Evolutionary conservation across 129 eudicot genomes (phyloP).

Genomic region (Saposhnikovia divaricata): DNA sequence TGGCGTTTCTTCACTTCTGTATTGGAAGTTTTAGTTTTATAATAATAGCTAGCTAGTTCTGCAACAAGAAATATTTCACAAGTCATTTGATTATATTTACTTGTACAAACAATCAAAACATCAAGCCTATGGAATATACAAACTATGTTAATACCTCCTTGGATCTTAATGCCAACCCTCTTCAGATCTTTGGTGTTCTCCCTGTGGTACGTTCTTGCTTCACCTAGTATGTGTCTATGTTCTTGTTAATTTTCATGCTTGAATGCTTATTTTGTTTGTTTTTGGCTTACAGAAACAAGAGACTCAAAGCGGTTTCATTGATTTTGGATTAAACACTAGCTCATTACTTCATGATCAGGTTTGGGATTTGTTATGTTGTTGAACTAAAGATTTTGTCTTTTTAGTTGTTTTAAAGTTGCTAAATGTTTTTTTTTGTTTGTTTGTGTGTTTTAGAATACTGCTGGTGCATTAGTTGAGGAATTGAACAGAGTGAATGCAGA

Average conservation of each 20-base stretch:
- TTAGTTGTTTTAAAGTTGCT: neutral
- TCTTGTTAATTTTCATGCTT: neutral
- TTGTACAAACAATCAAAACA: no score
- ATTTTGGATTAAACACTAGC: constrained; percentile 38
- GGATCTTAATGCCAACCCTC: constrained; percentile 66
- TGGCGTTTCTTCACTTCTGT: neutral
- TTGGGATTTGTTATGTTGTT: neutral
- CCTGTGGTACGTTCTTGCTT: constrained; percentile 34
- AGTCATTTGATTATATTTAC: no score
- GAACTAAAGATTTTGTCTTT: neutral
- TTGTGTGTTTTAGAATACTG: neutral
- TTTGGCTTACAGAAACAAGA: constrained; percentile 50
- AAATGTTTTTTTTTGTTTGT: neutral
- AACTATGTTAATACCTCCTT: constrained; percentile 71
- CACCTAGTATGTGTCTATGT: neutral
- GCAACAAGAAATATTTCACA: neutral
- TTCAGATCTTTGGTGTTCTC: constrained; percentile 36
- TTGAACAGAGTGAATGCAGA: constrained; percentile 27
- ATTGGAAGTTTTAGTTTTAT: neutral
- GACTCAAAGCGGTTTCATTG: constrained; percentile 44
- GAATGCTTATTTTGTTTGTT: neutral
- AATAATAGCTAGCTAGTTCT: neutral
- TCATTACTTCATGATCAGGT: constrained; percentile 44
- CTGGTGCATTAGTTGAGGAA: constrained; percentile 21
- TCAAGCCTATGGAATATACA: constrained; percentile 54